Evolutionary conservation across 2,329 filamentous ascomycete genomes (phyloP), one percentile per base, ranked within the genome.

Genomic region (Zasmidium citrigriseum): DNA sequence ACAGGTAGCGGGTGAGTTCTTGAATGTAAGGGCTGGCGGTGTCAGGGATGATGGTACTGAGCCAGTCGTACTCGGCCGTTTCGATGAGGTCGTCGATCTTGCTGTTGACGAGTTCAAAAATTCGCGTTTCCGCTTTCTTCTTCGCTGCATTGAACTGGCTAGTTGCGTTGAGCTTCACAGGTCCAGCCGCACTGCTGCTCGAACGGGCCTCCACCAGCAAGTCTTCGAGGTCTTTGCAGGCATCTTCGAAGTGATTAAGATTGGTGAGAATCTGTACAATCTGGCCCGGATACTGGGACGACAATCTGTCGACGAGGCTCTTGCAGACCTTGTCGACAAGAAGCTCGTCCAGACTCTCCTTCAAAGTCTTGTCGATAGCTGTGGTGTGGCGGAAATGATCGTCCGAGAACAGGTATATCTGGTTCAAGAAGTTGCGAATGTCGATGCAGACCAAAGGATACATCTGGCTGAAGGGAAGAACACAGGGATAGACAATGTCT

Each of bases 251-350:
- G 75, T 99, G 92, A 73, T 98, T 93, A 18, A 99, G 79, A 71
- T 99, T 99, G 70, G 96, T 99, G 53, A 99, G 82, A 66, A 99
- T 99, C 73, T 99, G 95, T 22, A 99, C 95, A 64, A 99, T 98
- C 73, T 99, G 95, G 2, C 95, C 95, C 1, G 97, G 83, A 71
- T 99, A 98, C 72, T 98, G 93, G 1, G 92, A 96, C 67, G 86
- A 89, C 5, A 99, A 83, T 52, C 91, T 86, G 68, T 97, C 91
- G 14, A 98, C 89, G 10, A 99, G 83, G 3, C 89, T 91, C 68
- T 90, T 86, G 80, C 93, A 98, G 60, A 99, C 93, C 74, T 96
- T 95, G 66, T 90, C 84, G 51, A 90, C 93, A 46, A 99, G 83
- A n/a, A 99, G 86, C 66, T 96, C 89, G 72, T 99, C 96, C n/a